Evolutionary conservation across 805 yeast species (phyloP), one percentile per base, ranked within the genome.

Genomic region (Hagleromyces aurorensis): DNA sequence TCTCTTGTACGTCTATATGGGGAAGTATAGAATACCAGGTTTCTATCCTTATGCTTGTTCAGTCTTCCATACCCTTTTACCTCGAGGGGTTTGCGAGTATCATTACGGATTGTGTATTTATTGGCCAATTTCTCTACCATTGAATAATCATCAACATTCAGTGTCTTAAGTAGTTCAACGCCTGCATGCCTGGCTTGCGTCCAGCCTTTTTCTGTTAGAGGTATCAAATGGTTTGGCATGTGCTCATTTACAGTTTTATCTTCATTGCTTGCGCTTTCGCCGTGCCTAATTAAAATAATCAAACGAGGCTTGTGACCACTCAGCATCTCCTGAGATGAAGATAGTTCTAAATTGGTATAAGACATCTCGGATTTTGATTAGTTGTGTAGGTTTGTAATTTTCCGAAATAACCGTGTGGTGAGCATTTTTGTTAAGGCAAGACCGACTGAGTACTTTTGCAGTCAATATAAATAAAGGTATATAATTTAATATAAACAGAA

Each of bases 231-330:
- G 54, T 87, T 87, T 1, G 96, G 85, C 1, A 77, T 71, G 47
- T 67, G 66, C 33, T 78, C 64, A 53, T 87, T 87, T 30, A 87
- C 86, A 1, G 75, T 60, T 51, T 87, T 86, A 56, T 87, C 94
- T 33, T 68, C 73, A 57, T 87, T 87, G 6, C 95, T 93, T 48
- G 83, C 93, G 4, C 91, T 79, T 50, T 87, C 96, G 15, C 96
- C 96, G 52, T 87, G 96, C 41, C 96, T 75, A 8, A 87, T 75
- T 16, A 87, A 64, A 29, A 87, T 62, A 16, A 87, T 84, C 18
- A 86, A 65, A 29, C 60, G 43, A n/a, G 60, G 60, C 74, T 73
- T 55, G 21, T 40, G 44, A 13, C 34, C 29, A 5, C 32, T 16
- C n/a, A n/a, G n/a, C n/a, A n/a, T n/a, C n/a, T n/a, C n/a, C n/a